Percentiles rank a stretch among this genome's conserved stretches.
Evolutionary conservation across 225 moss, liverwort and hornwort species (phyloP).

Genomic region (Marchantia polymorpha): DNA sequence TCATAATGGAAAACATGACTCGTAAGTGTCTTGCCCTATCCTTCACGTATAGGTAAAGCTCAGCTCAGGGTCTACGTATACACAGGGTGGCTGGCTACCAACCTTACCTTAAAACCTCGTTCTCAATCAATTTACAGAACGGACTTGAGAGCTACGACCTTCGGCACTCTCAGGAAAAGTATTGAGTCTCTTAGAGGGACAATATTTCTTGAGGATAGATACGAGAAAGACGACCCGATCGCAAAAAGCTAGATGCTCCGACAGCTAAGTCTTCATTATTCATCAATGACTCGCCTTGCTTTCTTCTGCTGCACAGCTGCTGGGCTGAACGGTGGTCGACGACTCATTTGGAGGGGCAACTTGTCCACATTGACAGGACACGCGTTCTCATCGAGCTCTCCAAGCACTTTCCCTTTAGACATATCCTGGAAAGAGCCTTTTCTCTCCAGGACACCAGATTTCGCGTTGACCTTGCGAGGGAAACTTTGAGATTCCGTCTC

Average conservation of each 20-base stretch:
- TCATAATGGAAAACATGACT: neutral
- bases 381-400: conserved; percentile 41
- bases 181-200: neutral
- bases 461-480: conserved; percentile 23
- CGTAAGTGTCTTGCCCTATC: neutral
- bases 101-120: neutral
- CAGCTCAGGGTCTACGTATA: conserved; percentile 8
- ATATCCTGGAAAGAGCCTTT: conserved; percentile 18
- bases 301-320: conserved; percentile 30
- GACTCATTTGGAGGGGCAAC: conserved; percentile 24
- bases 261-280: conserved; percentile 9
- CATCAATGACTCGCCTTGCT: conserved; percentile 26
- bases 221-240: neutral
- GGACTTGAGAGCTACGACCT: neutral
- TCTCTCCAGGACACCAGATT: conserved; percentile 23
- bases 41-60: neutral
- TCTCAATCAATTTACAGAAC: neutral
- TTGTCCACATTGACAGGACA: conserved; percentile 8
- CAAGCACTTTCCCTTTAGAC: conserved; percentile 27
- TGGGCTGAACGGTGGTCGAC: conserved; percentile 35
- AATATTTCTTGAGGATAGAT: neutral
- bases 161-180: neutral
- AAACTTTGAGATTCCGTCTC: conserved; percentile 7
- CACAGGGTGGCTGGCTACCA: neutral
- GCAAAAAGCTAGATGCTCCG: neutral